phyloP scores from a whole-genome alignment of 1,284 basidiomycete genomes.

The Cutaneotrichosporon cavernicola region DNA sequence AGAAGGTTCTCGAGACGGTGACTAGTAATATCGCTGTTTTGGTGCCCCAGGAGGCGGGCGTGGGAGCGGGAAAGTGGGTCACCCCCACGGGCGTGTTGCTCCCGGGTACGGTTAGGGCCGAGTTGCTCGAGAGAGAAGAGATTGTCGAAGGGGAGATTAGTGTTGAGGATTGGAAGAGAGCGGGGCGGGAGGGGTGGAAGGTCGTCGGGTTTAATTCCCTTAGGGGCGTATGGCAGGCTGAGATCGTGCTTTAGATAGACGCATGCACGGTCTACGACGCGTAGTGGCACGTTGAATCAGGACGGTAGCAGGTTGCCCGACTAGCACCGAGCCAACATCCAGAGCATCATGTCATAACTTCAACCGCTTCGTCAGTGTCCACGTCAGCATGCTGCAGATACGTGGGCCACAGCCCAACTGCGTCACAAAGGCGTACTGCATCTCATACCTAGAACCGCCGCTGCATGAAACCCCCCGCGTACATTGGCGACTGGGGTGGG shows the following conservation, averaged over 20 bases:
- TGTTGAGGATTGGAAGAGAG: constrained; percentile 30
- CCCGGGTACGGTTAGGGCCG: constrained; percentile 39
- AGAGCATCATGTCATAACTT: no score
- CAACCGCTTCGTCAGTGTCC: not conserved
- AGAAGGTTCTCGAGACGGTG: constrained; percentile 42
- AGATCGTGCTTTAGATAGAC: constrained; percentile 18
- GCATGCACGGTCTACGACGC: not conserved
- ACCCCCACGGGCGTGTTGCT: constrained; percentile 35
- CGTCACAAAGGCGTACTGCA: not conserved
- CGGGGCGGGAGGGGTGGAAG: constrained; percentile 27
- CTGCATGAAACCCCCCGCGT: constrained; percentile 7
- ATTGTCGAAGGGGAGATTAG: constrained; percentile 35
- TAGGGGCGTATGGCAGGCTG: constrained; percentile 45
- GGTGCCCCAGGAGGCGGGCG: not conserved
- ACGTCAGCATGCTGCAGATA: not conserved
- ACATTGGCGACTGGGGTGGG: constrained; percentile 7
- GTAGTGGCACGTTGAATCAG: not conserved
- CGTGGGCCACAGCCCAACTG: not conserved
- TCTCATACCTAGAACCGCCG: constrained; percentile 9
- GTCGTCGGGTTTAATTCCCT: constrained; percentile 49
- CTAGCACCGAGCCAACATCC: no score
- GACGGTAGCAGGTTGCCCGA: not conserved
- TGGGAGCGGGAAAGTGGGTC: constrained; percentile 30
- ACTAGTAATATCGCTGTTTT: constrained; percentile 49
- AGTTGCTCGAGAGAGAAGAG: constrained; percentile 33